Base-by-base conservation (phyloP, 371 early-diverging fungal genomes). In the Chytridiales sp. region DNA sequence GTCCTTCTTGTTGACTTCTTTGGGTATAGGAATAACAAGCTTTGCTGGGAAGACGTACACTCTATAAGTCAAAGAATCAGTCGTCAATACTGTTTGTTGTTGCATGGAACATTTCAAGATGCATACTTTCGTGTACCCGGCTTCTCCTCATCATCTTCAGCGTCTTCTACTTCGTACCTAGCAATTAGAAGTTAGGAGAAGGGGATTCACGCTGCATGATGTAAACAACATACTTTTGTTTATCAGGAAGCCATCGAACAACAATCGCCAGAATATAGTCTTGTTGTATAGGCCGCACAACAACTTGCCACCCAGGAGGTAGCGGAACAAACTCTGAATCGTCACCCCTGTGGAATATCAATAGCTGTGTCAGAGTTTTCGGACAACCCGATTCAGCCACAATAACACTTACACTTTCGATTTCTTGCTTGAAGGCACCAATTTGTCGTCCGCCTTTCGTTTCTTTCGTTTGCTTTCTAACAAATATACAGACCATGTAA, bases 81-180 rank as follows among this genome's bases (percentile, higher is more conserved):
- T 11, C 34, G 39, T 47, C 32, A 61, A 22, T 24, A n/a, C 22
- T 27, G 11, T 32, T 26, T 31, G 31, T 49, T 50, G 59, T 42
- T 17, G 43, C 27, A n/a, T 22, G 38, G 24, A 40, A 40, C 6
- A 61, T 31, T n/a, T 32, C n/a, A 19, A n/a, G 6, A 9, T 31
- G 67, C 73, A 60, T 77, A 86, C 88, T 82, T 85, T 61, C 77
- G 75, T 34, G 73, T 68, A 6, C 85, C 86, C 54, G 77, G 69
- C 27, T 87, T 83, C 40, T 87, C 84, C 42, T 82, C 87, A 57
- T 89, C 90, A 27, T 85, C 88, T 63, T 89, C 90, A 59, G 62
- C 74, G 47, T 74, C 74, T 32, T 59, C 62, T 3, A 74, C 59
- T 46, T 63, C 64, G 61, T 73, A 73, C 87, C 91, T 26, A 87